Evolutionary conservation across 495 filamentous ascomycete genomes (phyloP).

Genomic region (Lepidopterella palustris): DNA sequence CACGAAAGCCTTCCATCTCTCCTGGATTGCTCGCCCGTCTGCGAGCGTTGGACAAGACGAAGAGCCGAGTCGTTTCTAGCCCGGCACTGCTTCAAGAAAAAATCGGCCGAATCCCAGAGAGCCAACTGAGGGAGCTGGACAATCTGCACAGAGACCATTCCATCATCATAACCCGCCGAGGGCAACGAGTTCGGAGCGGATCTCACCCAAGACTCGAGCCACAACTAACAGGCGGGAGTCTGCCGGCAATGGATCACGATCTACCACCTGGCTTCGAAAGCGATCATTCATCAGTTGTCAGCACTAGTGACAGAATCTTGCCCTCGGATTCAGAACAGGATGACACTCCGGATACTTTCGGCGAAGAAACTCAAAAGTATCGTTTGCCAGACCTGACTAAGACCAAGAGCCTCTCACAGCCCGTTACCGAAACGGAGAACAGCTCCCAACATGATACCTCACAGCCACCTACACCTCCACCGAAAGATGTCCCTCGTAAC

Average conservation of each 20-base stretch:
- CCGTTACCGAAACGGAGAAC: conserved; percentile 6
- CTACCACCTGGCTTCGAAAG: conserved; percentile 32
- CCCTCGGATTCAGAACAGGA: conserved; percentile 38
- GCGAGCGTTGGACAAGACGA: conserved; percentile 57
- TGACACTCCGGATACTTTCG: conserved; percentile 33
- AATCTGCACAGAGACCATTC: conserved; percentile 25
- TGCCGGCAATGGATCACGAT: conserved; percentile 26
- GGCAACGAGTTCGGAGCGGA: conserved; percentile 27
- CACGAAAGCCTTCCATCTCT: conserved; percentile 59
- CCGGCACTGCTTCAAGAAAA: conserved; percentile 37
- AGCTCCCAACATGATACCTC: background rate
- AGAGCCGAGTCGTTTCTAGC: conserved; percentile 35
- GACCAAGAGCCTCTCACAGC: conserved; percentile 47
- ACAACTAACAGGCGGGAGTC: conserved; percentile 39
- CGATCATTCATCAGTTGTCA: conserved; percentile 35
- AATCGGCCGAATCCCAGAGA: conserved; percentile 67
- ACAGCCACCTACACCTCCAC: conserved; percentile 28
- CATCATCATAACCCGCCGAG: conserved; percentile 25
- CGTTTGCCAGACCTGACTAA: conserved; percentile 57
- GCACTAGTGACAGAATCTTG: conserved; percentile 32
- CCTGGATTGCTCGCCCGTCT: conserved; percentile 72
- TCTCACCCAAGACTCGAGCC: conserved; percentile 29
- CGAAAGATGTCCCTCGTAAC: conserved; percentile 43
- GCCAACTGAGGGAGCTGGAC: conserved; percentile 53
- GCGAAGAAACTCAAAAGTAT: conserved; percentile 60